phyloP scores from a whole-genome alignment of 177 flowering plant species.

The Vitis hybrid region DNA sequence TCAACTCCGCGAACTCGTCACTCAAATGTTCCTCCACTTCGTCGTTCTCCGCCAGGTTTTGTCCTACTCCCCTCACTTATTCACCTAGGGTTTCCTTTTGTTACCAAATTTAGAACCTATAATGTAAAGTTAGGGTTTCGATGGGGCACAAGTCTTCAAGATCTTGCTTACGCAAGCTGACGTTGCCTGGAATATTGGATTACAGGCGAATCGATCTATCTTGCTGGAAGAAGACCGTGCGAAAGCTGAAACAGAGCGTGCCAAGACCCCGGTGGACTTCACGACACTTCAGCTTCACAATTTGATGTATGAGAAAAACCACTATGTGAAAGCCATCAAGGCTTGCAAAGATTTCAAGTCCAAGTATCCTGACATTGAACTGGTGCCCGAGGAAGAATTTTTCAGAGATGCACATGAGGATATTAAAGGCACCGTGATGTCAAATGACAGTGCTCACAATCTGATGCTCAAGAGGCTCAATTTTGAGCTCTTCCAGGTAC shows the following conservation, averaged over 20 bases:
- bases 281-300: slow-evolving; percentile 94
- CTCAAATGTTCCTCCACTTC: slow-evolving; percentile 84
- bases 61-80: neutral
- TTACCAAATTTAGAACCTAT: no score
- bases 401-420: slow-evolving; percentile 73
- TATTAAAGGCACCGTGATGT: slow-evolving; percentile 45
- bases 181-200: slow-evolving; percentile 1
- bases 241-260: slow-evolving; percentile 87
- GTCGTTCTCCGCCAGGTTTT: slow-evolving; percentile 86
- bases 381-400: slow-evolving; percentile 86
- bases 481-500: slow-evolving; percentile 89
- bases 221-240: slow-evolving; percentile 85
- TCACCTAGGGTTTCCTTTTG: neutral
- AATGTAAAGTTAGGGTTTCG: no score
- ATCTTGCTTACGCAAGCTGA: neutral
- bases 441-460: slow-evolving; percentile 66
- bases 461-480: slow-evolving; percentile 90
- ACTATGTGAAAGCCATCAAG: slow-evolving; percentile 91
- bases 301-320: slow-evolving; percentile 94
- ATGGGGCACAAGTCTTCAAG: no score
- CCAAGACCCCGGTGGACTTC: slow-evolving; percentile 94
- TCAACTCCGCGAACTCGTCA: slow-evolving; percentile 67
- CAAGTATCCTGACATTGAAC: slow-evolving; percentile 91
- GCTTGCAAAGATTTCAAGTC: slow-evolving; percentile 96
- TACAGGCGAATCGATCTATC: slow-evolving; percentile 79